Evolutionary conservation across 2,329 filamentous ascomycete species (phyloP).

Genomic region (Sporothrix globosa): DNA sequence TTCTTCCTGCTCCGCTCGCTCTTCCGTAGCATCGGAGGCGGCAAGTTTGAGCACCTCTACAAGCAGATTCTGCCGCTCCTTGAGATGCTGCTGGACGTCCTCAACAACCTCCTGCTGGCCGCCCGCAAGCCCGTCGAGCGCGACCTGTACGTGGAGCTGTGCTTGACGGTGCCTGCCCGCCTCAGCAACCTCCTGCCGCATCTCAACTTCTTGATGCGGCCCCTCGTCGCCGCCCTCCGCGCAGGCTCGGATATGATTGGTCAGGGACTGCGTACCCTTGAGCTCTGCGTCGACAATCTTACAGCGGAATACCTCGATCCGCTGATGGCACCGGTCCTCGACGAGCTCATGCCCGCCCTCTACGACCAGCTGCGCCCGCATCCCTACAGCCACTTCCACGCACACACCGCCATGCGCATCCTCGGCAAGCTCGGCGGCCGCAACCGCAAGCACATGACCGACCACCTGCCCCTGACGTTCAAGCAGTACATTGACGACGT

Average conservation of each 20-base stretch:
- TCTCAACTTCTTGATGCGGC: conserved; percentile 94
- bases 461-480: conserved; percentile 80
- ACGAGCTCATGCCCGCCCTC: conserved; percentile 95
- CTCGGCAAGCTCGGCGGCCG: conserved; percentile 93
- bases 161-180: conserved; percentile 90
- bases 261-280: conserved; percentile 88
- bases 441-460: conserved; percentile 93
- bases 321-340: conserved; percentile 98
- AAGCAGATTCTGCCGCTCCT: conserved; percentile 95
- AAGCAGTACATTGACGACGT: conserved; percentile 85
- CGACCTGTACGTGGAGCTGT: conserved; percentile 96
- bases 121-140: conserved; percentile 88
- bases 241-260: conserved; percentile 92
- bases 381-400: conserved; percentile 95
- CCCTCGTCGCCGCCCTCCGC: conserved; percentile 90
- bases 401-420: conserved; percentile 96
- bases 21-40: conserved; percentile 95
- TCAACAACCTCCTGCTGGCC: conserved; percentile 91
- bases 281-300: conserved; percentile 96
- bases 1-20: conserved; percentile 89
- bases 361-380: conserved; percentile 94
- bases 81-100: conserved; percentile 95
- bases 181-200: conserved; percentile 94
- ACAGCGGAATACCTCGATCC: conserved; percentile 97
- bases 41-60: conserved; percentile 95